A percentile compares a stretch with the other conserved stretches of the same genome.
phyloP scores from a whole-genome alignment of 1,139 yeast genomes.

The Blastobotrys ciferrii region DNA sequence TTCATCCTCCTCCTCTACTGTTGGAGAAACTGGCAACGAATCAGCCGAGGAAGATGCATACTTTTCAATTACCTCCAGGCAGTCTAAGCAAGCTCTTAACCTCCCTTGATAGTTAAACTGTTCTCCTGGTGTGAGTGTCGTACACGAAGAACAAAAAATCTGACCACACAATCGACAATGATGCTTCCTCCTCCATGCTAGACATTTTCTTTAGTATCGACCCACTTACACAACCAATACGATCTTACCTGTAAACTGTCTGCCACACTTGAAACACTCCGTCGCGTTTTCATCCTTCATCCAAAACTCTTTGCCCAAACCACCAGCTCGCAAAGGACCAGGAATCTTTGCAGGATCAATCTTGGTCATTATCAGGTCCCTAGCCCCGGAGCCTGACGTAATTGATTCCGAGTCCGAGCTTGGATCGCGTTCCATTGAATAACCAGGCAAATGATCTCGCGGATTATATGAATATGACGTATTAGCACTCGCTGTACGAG shows the following conservation, averaged over 20 bases:
- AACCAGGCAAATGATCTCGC: constrained; percentile 31
- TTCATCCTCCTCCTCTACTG: constrained; percentile 20
- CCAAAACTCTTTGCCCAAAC: constrained; percentile 65
- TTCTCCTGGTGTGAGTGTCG: constrained; percentile 71
- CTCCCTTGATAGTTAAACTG: constrained; percentile 68
- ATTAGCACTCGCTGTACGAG: constrained; percentile 27
- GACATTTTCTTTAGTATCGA: constrained; percentile 7
- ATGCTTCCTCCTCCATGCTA: constrained; percentile 78
- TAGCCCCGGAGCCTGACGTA: constrained; percentile 20
- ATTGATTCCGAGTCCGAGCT: constrained; percentile 34
- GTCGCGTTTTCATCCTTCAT: constrained; percentile 87
- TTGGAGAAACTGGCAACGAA: constrained; percentile 13
- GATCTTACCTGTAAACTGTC: constrained; percentile 56
- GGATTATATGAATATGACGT: constrained; percentile 27
- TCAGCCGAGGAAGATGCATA: constrained; percentile 37
- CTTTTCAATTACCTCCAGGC: constrained; percentile 60
- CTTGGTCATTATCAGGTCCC: constrained; percentile 24
- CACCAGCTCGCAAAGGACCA: constrained; percentile 28
- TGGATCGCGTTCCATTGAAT: constrained; percentile 30
- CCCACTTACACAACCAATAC: too few relatives aligned
- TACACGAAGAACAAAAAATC: constrained; percentile 88
- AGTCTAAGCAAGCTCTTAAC: constrained; percentile 76
- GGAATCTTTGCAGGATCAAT: constrained; percentile 22
- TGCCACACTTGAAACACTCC: constrained; percentile 76
- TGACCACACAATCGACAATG: constrained; percentile 97